Percentiles rank a stretch among this genome's conserved stretches.
These are phyloP conservation scores for Naumovozyma castellii DNA, from an alignment of 805 yeast species.

Conservation along the genomic window DNA sequence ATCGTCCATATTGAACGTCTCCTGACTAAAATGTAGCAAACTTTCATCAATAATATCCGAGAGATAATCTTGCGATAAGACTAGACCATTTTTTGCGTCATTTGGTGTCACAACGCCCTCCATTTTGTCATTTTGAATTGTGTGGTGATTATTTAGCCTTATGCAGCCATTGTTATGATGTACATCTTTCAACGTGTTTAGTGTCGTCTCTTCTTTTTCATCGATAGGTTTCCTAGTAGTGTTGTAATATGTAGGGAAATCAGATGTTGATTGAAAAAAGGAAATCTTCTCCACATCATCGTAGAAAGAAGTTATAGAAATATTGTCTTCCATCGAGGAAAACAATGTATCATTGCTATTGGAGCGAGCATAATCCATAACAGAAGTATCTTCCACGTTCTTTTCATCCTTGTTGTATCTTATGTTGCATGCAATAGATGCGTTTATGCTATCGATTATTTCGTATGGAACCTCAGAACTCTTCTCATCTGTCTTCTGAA, in stretches of 20 bases:
- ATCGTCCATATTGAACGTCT: background rate
- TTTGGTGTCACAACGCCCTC: too few species aligned
- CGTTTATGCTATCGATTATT: background rate
- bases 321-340: background rate
- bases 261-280: background rate
- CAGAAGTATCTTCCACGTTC: too few species aligned
- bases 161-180: too few species aligned
- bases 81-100: background rate
- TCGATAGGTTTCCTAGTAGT: background rate
- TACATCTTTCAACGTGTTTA: background rate
- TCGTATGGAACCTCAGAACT: background rate
- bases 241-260: too few species aligned
- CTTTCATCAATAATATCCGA: background rate
- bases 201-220: background rate
- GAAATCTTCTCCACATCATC: background rate
- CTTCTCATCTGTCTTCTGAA: background rate
- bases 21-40: background rate
- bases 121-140: too few species aligned
- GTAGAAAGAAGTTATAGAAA: background rate
- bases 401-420: background rate
- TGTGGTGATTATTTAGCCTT: too few species aligned
- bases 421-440: background rate
- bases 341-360: background rate
- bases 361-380: background rate
- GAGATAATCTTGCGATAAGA: background rate